Evolutionary conservation across 441 rosid genomes (phyloP).

Genomic region (Adansonia rubrostipa): DNA sequence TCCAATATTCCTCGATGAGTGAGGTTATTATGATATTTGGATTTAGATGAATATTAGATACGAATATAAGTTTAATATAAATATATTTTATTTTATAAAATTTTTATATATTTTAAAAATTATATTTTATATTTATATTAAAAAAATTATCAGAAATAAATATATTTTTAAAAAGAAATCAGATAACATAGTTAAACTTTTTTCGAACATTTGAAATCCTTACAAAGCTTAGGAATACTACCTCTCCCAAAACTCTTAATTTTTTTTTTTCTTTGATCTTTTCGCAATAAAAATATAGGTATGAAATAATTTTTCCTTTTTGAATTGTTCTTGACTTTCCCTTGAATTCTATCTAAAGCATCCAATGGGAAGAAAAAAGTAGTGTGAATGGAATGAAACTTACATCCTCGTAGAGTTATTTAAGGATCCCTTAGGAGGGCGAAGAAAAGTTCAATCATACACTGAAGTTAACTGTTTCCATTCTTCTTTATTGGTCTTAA

Average conservation of each 20-base stretch:
- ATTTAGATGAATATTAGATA: too few relatives aligned
- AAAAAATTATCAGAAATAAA: too few relatives aligned
- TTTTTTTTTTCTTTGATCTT: slow-evolving; percentile 9
- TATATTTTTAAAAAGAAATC: too few relatives aligned
- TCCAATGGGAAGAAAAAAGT: slow-evolving; percentile 29
- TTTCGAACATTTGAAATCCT: slow-evolving; percentile 30
- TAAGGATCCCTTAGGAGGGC: slow-evolving; percentile 37
- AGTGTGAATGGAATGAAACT: slow-evolving; percentile 38
- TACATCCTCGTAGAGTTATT: slow-evolving; percentile 20
- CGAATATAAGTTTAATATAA: too few relatives aligned
- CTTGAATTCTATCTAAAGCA: slow-evolving; percentile 20
- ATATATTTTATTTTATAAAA: too few relatives aligned
- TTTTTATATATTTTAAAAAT: too few relatives aligned
- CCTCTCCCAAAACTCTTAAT: background rate
- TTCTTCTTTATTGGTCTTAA: slow-evolving; percentile 34
- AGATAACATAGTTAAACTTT: too few relatives aligned
- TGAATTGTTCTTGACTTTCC: background rate
- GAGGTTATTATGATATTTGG: too few relatives aligned
- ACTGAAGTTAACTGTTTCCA: background rate
- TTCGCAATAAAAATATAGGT: background rate
- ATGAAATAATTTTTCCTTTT: background rate
- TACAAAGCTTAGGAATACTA: background rate
- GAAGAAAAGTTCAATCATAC: slow-evolving; percentile 13
- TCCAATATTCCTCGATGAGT: too few relatives aligned
- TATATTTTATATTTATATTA: too few relatives aligned